phyloP scores from a whole-genome alignment of 176 grass and related monocot species.

The Cenchrus americanus region DNA sequence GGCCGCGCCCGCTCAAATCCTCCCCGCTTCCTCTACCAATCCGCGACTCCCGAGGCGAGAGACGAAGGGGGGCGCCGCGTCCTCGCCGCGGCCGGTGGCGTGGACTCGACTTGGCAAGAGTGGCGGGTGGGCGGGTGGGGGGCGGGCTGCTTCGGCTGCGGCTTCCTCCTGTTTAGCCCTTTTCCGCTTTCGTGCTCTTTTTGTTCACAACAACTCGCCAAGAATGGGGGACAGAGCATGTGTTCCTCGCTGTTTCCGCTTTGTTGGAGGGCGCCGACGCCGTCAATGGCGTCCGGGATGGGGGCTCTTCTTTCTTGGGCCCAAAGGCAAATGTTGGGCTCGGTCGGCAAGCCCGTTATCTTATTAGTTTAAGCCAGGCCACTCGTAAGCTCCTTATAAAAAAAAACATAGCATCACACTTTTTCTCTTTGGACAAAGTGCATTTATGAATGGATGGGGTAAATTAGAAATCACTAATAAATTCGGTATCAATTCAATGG shows the following conservation, averaged over 20 bases:
- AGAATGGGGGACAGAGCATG: slow-evolving; percentile 11
- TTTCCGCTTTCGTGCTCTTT: slow-evolving; percentile 35
- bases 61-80: not conserved
- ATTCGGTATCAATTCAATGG: no score
- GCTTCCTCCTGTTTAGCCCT: not conserved
- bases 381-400: no score
- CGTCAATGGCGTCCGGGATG: slow-evolving; percentile 35
- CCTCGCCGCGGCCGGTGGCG: not conserved
- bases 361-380: not conserved
- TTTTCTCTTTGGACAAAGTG: no score
- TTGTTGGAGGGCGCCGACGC: not conserved
- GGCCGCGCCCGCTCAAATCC: slow-evolving; percentile 43
- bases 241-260: slow-evolving; percentile 39
- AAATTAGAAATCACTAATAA: no score
- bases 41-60: not conserved
- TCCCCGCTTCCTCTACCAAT: slow-evolving; percentile 31
- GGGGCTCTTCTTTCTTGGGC: slow-evolving; percentile 35
- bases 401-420: no score
- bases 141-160: not conserved
- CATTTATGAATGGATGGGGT: no score
- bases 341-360: not conserved
- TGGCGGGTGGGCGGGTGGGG: not conserved
- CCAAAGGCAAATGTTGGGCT: slow-evolving; percentile 36
- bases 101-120: slow-evolving; percentile 24
- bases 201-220: slow-evolving; percentile 19